phyloP scores from a whole-genome alignment of 2,329 filamentous ascomycete species.

The Neoascochyta sp. region DNA sequence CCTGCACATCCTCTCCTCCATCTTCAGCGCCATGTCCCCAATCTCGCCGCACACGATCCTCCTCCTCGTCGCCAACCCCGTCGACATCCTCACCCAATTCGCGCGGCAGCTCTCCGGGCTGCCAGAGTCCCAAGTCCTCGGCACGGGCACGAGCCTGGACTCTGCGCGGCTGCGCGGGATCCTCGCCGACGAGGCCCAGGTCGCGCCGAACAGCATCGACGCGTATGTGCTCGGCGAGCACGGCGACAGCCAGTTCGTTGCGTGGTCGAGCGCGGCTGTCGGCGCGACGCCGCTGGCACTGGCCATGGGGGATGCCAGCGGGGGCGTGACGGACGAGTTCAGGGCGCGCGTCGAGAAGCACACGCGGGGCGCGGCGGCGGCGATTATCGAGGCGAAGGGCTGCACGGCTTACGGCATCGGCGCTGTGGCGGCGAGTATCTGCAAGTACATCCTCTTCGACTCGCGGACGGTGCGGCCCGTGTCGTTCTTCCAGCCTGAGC shows the following conservation, averaged over 20 bases:
- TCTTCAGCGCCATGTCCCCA: conserved; percentile 49
- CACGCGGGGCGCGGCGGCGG: conserved; percentile 47
- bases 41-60: conserved; percentile 49
- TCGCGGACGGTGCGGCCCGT: conserved; percentile 47
- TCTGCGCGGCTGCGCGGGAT: conserved; percentile 49
- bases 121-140: conserved; percentile 49
- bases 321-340: conserved; percentile 21
- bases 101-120: conserved; percentile 48
- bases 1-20: conserved; percentile 47
- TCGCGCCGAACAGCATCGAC: conserved; percentile 40
- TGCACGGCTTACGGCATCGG: conserved; percentile 52
- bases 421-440: conserved; percentile 48
- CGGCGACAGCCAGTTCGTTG: conserved; percentile 48
- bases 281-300: conserved; percentile 42
- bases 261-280: conserved; percentile 47
- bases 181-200: conserved; percentile 40
- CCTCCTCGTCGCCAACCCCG: conserved; percentile 53
- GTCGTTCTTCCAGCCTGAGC: conserved; percentile 49
- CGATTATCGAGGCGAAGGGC: conserved; percentile 50
- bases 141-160: conserved; percentile 54
- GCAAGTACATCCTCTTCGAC: conserved; percentile 51
- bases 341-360: conserved; percentile 41
- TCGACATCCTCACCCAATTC: conserved; percentile 53
- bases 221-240: conserved; percentile 51
- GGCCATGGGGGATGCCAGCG: conserved; percentile 26